phyloP scores from a whole-genome alignment of 768 basidiomycete genomes.

The Multifurca ochricompacta region DNA sequence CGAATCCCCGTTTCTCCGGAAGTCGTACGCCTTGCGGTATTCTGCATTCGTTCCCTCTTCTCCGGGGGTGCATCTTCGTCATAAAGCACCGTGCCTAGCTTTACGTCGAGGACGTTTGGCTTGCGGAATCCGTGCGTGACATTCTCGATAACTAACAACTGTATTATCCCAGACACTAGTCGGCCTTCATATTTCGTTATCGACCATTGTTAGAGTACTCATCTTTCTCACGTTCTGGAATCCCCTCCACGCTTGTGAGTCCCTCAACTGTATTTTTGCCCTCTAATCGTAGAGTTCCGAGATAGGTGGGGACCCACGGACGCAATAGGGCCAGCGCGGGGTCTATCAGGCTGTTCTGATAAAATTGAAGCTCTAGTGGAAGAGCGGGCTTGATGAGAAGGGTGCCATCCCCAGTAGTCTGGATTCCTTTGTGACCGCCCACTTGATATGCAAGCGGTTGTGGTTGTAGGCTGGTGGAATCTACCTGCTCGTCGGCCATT shows the following conservation, averaged over 20 bases:
- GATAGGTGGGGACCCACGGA: conserved; percentile 65
- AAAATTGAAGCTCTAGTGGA: conserved; percentile 61
- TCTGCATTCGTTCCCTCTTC: conserved; percentile 73
- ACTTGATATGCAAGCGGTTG: conserved; percentile 53
- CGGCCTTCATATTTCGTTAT: background rate
- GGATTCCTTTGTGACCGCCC: conserved; percentile 74
- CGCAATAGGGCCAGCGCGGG: conserved; percentile 37
- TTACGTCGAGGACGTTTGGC: conserved; percentile 87
- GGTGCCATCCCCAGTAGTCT: conserved; percentile 60
- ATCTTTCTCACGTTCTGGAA: conserved; percentile 37
- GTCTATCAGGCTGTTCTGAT: conserved; percentile 44
- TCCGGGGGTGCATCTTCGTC: conserved; percentile 58
- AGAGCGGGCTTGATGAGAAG: conserved; percentile 77
- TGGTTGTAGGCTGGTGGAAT: conserved; percentile 18
- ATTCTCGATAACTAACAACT: conserved; percentile 79
- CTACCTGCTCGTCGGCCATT: conserved; percentile 1
- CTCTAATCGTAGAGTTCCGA: conserved; percentile 69
- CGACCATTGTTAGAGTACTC: conserved; percentile 24
- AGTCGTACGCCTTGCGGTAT: conserved; percentile 63
- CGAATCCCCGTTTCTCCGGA: conserved; percentile 68
- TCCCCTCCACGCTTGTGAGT: conserved; percentile 20
- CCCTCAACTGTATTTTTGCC: conserved; percentile 34
- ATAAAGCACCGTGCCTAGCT: conserved; percentile 87
- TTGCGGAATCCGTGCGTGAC: conserved; percentile 61
- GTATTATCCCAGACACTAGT: conserved; percentile 31